phyloP scores from a whole-genome alignment of 352 stramenopile genomes.

The Globisporangium polare region DNA sequence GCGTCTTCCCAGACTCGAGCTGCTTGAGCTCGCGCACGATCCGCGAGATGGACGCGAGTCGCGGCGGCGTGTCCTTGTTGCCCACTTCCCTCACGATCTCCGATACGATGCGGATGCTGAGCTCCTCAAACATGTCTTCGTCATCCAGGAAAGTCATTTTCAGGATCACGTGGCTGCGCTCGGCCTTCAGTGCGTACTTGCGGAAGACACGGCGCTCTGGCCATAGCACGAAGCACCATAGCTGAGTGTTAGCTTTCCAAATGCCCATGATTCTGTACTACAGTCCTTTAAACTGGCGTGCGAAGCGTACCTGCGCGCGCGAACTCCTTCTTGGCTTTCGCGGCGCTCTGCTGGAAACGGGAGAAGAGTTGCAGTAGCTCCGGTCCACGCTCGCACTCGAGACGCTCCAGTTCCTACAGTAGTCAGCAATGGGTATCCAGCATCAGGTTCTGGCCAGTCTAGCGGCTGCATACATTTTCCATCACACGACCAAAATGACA shows the following conservation, averaged over 20 bases:
- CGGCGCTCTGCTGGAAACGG: conserved; percentile 39
- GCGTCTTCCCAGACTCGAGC: conserved; percentile 58
- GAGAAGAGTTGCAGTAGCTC: conserved; percentile 40
- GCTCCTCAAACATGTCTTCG: conserved; percentile 54
- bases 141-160: conserved; percentile 42
- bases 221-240: neutral
- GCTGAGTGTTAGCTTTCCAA: neutral
- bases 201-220: conserved; percentile 46
- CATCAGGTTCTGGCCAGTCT: neutral
- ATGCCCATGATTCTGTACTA: no score
- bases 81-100: conserved; percentile 48
- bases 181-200: conserved; percentile 32
- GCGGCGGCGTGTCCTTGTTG: conserved; percentile 51
- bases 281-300: neutral
- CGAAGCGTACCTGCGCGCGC: conserved; percentile 28
- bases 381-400: conserved; percentile 36
- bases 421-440: no score
- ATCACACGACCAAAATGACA: neutral
- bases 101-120: conserved; percentile 58
- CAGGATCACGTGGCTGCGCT: conserved; percentile 31
- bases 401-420: conserved; percentile 39
- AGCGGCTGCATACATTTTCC: neutral
- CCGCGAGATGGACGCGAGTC: conserved; percentile 44
- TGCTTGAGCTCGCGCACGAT: conserved; percentile 40
- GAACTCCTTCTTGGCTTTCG: conserved; percentile 52